Evolutionary conservation across 1,284 basidiomycete genomes (phyloP).

Genomic region (Paramarasmius palmivorus): DNA sequence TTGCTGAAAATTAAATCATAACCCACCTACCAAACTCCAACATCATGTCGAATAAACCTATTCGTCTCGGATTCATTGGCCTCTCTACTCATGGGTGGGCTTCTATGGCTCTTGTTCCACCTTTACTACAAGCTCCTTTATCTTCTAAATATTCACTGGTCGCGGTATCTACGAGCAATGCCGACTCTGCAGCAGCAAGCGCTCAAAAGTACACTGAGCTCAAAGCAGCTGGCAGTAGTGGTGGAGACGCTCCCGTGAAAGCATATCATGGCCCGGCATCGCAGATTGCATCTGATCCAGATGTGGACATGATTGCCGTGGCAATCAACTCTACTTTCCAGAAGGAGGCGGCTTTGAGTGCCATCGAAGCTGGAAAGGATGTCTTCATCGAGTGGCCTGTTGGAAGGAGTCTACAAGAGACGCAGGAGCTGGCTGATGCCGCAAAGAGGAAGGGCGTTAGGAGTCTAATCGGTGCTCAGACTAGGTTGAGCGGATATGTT

Average conservation of each 20-base stretch:
- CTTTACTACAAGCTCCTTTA: too few relatives aligned
- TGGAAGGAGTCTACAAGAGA: conserved; percentile 29
- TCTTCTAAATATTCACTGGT: too few relatives aligned
- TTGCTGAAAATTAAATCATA: too few relatives aligned
- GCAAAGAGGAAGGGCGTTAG: conserved; percentile 30
- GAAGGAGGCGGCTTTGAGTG: conserved; percentile 27
- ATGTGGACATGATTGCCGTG: conserved; percentile 37
- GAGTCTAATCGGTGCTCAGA: conserved; percentile 28
- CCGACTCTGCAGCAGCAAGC: too few relatives aligned
- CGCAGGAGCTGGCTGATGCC: conserved; percentile 29
- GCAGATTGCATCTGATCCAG: conserved; percentile 30
- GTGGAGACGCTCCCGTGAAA: conserved; percentile 22
- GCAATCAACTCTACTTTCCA: conserved; percentile 31
- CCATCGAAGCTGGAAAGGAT: conserved; percentile 35
- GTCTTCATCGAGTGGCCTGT: conserved; percentile 42
- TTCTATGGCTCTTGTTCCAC: too few relatives aligned
- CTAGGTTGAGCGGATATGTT: background rate
- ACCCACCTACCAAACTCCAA: too few relatives aligned
- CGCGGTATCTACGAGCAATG: too few relatives aligned
- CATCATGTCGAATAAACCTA: too few relatives aligned
- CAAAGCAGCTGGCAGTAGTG: conserved; percentile 8
- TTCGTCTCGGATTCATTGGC: too few relatives aligned
- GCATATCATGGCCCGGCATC: conserved; percentile 29
- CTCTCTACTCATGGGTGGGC: too few relatives aligned
- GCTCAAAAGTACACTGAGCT: too few relatives aligned